Evolutionary conservation across 2,329 filamentous ascomycete species (phyloP), one percentile per base, ranked within the genome.

Genomic region (Alternaria arborescens): DNA sequence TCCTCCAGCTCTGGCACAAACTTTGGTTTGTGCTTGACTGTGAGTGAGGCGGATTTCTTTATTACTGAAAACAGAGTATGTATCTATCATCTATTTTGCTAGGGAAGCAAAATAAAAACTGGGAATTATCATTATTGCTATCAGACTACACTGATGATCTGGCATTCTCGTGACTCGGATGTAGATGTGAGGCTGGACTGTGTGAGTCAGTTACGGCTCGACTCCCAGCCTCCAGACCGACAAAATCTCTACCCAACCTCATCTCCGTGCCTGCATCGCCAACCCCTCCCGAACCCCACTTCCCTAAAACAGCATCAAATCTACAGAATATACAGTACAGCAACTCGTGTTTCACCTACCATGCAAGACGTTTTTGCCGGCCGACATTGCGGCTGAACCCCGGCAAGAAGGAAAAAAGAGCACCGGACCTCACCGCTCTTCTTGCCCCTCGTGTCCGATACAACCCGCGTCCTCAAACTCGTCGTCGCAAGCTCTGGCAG

Each of bases 61-160:
- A 28, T 41, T 47, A 52, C 42, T 57, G 58, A 60, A 60, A 60
- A 57, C 53, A 41, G 53, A 60, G 58, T 60, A 52, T 60, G 53
- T 60, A 60, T 60, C 41, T 57, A 57, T 60, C 58, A 57, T 58
- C 30, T 28, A 26, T 52, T 57, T 52, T 56, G 58, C 58, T 52
- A 20, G 58, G 52, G 26, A 30, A 34, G 42, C 32, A 57, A 48
- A 34, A 44, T 34, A 22, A 41, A 20, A 40, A 41, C 36, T 26
- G 22, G 53, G 46, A n/a, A 60, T 57, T 52, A 60, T 57, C 22
- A 60, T 47, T 60, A 42, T 60, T 52, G 26, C 41, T 36, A 57
- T 42, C 26, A 57, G 28, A 36, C 24, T 32, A 36, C 20, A 24
- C 20, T 38, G 16, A 7, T 26, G 7, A 26, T 26, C 24, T 26